phyloP scores from a whole-genome alignment of 176 grass and related monocot species.

The Saccharum spontaneum region DNA sequence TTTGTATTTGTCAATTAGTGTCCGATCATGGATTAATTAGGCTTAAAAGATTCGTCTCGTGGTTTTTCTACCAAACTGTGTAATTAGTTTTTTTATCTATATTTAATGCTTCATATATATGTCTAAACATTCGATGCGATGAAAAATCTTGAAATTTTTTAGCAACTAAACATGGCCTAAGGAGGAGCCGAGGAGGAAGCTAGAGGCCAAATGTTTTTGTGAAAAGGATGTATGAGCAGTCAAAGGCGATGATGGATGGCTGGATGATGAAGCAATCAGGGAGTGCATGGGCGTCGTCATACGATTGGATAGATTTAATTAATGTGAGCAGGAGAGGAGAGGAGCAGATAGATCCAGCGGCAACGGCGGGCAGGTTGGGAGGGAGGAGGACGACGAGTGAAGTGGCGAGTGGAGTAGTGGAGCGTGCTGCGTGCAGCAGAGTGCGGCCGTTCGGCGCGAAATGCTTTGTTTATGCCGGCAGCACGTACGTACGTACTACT shows the following conservation, averaged over 20 bases:
- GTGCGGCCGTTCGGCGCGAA: slow-evolving; percentile 86
- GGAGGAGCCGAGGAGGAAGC: no score
- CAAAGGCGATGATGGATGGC: not conserved
- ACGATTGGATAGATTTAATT: not conserved
- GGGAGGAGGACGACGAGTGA: no score
- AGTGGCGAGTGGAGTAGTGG: not conserved
- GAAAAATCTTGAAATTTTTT: no score
- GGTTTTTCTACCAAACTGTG: no score
- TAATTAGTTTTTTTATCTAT: no score
- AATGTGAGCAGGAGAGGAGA: not conserved
- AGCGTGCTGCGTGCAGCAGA: not conserved
- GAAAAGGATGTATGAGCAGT: not conserved
- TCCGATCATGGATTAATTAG: no score
- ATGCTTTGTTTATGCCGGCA: slow-evolving; percentile 65
- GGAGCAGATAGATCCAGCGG: not conserved
- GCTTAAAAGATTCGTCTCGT: no score
- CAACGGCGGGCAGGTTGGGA: not conserved
- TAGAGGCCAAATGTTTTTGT: not conserved
- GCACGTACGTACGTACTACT: not conserved
- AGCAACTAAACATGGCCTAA: no score
- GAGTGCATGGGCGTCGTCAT: not conserved
- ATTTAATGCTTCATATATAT: no score
- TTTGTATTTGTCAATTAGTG: no score
- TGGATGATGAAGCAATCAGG: no score
- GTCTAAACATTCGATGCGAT: no score